Evolutionary conservation across 139 green algal species (phyloP).

Genomic region (Edaphochlamys debaryana): DNA sequence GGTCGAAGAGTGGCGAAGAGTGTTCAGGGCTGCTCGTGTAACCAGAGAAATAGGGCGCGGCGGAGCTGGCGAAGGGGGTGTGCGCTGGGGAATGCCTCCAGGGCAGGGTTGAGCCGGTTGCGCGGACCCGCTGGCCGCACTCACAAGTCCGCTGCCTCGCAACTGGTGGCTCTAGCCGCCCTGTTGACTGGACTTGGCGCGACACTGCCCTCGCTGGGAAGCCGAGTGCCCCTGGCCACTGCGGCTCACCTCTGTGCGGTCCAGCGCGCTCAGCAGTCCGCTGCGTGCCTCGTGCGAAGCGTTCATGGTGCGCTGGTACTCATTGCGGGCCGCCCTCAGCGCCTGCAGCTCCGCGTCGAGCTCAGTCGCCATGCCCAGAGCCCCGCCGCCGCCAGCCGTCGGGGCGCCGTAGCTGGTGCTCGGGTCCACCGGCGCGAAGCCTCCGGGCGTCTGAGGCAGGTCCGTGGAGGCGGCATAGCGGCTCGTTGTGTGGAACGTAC

Average conservation of each 20-base stretch:
- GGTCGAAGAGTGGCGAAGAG: too few relatives aligned
- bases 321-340: slow-evolving; percentile 26
- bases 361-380: neutral
- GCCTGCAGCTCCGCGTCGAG: slow-evolving; percentile 28
- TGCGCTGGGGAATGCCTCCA: too few relatives aligned
- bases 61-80: too few relatives aligned
- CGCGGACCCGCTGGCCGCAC: too few relatives aligned
- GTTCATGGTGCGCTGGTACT: slow-evolving; percentile 41
- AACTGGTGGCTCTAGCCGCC: too few relatives aligned
- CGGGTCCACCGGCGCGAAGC: neutral
- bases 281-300: slow-evolving; percentile 24
- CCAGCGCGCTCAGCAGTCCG: slow-evolving; percentile 24
- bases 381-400: neutral
- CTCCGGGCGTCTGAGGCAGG: too few relatives aligned
- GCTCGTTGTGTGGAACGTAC: neutral
- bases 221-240: neutral
- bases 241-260: slow-evolving; percentile 1
- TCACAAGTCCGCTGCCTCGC: too few relatives aligned
- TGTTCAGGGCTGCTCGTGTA: too few relatives aligned
- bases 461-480: neutral
- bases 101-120: too few relatives aligned
- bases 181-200: too few relatives aligned
- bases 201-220: neutral
- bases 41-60: too few relatives aligned
- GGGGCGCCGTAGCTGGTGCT: neutral